Base-by-base conservation (phyloP, 306 rosid genomes). In the Vicia sativa region DNA sequence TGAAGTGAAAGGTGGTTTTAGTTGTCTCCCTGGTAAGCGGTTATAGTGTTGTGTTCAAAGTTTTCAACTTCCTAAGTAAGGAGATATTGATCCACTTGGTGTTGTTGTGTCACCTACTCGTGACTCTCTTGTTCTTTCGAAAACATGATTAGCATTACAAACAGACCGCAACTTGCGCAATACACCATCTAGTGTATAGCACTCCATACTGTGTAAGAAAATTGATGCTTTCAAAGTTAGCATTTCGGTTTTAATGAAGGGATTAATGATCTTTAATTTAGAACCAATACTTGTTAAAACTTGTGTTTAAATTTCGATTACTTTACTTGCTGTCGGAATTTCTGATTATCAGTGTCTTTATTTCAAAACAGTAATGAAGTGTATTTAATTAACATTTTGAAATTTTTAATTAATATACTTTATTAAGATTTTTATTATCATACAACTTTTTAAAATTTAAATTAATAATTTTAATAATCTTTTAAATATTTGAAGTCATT, bases 11-110 rank as follows among this genome's bases (percentile, higher is more conserved):
- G 31, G 58, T 52, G 58, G 62, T 61, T 70, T 74, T 72, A 26
- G 28, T 18, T 41, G 82, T 77, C 68, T 37, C 70, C 46, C 62
- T 25, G 82, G 82, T 70, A 77, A 72, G 67, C 72, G 78, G 82
- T 77, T 68, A 73, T 43, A 19, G 76, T 11, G 76, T 16, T 60
- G 42, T 15, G 74, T 83, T 73, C 87, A 82, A 79, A 82, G 89
- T 78, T 84, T 84, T 79, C 67, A 73, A 71, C 81, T 77, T 61
- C 75, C 73, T 3, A 68, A 71, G 76, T 65, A 70, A 72, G 56
- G 70, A 66, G 64, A 73, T 15, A 37, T 49, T 3, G 38, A 49
- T 77, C 81, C 81, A 77, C 81, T 68, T 81, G 76, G 28, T 66
- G 74, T 2, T 43, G 66, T 78, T 7, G 80, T 62, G 76, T 72